phyloP scores from a whole-genome alignment of 2,329 filamentous ascomycete genomes.

The Microcyclosporella mali region DNA sequence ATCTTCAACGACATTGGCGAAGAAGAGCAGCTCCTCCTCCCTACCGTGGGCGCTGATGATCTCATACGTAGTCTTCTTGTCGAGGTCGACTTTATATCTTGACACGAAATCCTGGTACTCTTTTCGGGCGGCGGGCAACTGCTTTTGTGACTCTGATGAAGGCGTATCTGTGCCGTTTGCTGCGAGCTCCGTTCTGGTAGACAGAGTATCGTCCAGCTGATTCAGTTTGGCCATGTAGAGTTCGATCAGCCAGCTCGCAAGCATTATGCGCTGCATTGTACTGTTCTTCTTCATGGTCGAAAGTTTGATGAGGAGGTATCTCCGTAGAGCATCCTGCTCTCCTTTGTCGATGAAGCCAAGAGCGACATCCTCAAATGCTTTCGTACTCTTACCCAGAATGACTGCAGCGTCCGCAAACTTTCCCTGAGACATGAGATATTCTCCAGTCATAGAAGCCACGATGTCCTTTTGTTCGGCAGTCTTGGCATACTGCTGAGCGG shows the following conservation, averaged over 20 bases:
- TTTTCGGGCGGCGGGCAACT: conserved; percentile 62
- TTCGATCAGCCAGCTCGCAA: conserved; percentile 90
- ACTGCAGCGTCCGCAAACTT: conserved; percentile 79
- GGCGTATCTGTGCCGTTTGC: conserved; percentile 44
- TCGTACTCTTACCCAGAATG: conserved; percentile 91
- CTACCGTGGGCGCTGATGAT: conserved; percentile 92
- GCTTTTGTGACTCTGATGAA: conserved; percentile 59
- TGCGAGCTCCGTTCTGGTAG: conserved; percentile 78
- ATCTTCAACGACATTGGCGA: conserved; percentile 81
- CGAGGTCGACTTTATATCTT: conserved; percentile 79
- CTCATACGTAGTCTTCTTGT: conserved; percentile 88
- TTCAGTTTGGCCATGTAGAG: conserved; percentile 97
- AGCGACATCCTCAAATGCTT: conserved; percentile 93
- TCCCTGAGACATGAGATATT: conserved; percentile 75
- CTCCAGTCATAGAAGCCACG: conserved; percentile 85
- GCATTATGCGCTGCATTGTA: conserved; percentile 90
- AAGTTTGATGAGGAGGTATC: conserved; percentile 82
- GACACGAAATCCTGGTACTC: conserved; percentile 86
- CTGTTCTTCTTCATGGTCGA: conserved; percentile 72
- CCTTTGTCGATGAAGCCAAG: conserved; percentile 82
- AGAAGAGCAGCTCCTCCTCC: conserved; percentile 87
- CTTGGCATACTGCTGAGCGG: conserved; percentile 77
- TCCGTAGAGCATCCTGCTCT: conserved; percentile 83
- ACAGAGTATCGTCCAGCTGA: conserved; percentile 85
- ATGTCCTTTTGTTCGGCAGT: conserved; percentile 78